These are phyloP conservation scores for Leccinum longicurvipes DNA, from an alignment of 768 basidiomycete species.

Conservation along the genomic window DNA sequence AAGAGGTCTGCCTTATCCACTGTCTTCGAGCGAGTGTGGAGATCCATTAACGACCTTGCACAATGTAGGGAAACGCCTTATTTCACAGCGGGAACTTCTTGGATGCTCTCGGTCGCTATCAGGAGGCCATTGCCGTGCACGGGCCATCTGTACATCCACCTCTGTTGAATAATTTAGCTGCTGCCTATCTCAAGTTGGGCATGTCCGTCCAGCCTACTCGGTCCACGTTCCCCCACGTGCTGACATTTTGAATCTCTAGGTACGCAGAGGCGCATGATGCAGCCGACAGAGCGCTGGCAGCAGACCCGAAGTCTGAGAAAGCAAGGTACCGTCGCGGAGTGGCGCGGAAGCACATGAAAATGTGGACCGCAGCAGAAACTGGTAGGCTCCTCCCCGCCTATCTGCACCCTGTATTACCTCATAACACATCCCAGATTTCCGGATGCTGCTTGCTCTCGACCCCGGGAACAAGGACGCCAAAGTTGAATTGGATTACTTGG, in stretches of 20 bases:
- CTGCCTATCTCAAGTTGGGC: conserved; percentile 41
- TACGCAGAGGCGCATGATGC: conserved; percentile 29
- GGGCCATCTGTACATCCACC: conserved; percentile 29
- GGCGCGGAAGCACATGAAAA: conserved; percentile 30
- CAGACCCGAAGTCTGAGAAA: conserved; percentile 32
- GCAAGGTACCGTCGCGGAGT: conserved; percentile 35
- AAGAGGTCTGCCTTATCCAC: conserved; percentile 20
- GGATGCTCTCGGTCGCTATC: conserved; percentile 40
- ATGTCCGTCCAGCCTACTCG: conserved; percentile 23
- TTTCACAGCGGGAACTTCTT: conserved; percentile 38
- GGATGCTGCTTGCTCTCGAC: conserved; percentile 24
- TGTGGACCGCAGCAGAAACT: conserved; percentile 14
- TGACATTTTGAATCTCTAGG: conserved; percentile 9
- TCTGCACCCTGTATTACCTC: neutral
- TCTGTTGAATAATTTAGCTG: conserved; percentile 42
- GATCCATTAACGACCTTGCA: neutral
- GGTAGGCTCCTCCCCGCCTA: conserved; percentile 17
- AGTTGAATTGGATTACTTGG: conserved; percentile 15
- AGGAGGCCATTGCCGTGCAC: conserved; percentile 36
- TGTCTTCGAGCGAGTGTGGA: neutral
- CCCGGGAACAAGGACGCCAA: conserved; percentile 20
- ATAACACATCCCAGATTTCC: conserved; percentile 25
- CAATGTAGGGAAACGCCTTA: conserved; percentile 41
- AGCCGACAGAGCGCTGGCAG: conserved; percentile 25
- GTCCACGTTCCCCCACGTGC: neutral